A percentile compares a stretch with the other conserved stretches of the same genome.
These are phyloP conservation scores for Monosporascus sp. DNA, from an alignment of 2,329 filamentous ascomycete genomes.

Conservation along the genomic window DNA sequence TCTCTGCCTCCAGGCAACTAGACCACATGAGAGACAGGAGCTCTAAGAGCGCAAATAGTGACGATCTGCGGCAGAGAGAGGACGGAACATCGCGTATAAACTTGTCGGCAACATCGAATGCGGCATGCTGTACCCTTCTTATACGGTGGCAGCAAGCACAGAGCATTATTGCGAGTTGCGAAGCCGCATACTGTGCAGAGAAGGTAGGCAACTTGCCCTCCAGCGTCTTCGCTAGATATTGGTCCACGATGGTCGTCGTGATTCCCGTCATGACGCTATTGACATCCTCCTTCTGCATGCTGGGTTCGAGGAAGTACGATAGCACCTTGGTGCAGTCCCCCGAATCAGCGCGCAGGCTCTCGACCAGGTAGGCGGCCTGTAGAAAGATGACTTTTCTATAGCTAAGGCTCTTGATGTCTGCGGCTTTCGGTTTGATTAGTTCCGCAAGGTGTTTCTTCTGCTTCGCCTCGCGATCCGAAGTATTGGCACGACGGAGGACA, in stretches of 20 bases:
- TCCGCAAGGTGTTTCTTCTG: slow-evolving; percentile 75
- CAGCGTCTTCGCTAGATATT: slow-evolving; percentile 72
- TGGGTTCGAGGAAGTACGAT: slow-evolving; percentile 91
- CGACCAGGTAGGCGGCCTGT: slow-evolving; percentile 83
- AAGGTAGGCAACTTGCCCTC: slow-evolving; percentile 68
- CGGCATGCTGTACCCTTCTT: slow-evolving; percentile 82
- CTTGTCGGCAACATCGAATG: slow-evolving; percentile 74
- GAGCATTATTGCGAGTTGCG: slow-evolving; percentile 80
- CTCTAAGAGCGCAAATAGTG: slow-evolving; percentile 88
- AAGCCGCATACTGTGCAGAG: slow-evolving; percentile 85
- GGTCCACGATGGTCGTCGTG: slow-evolving; percentile 64
- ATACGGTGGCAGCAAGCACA: slow-evolving; percentile 91
- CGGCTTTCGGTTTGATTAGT: slow-evolving; percentile 69
- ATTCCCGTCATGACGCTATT: slow-evolving; percentile 61
- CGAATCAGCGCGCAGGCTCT: slow-evolving; percentile 76
- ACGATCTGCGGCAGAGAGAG: slow-evolving; percentile 80
- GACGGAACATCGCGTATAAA: slow-evolving; percentile 84
- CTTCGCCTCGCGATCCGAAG: slow-evolving; percentile 66
- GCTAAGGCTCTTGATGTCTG: slow-evolving; percentile 74
- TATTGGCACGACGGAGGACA: slow-evolving; percentile 80
- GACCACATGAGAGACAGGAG: slow-evolving; percentile 92
- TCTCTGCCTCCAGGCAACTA: slow-evolving; percentile 89
- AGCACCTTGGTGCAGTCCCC: slow-evolving; percentile 88
- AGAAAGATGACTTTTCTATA: slow-evolving; percentile 91
- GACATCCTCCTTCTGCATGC: slow-evolving; percentile 61